These are phyloP conservation scores for Lactarius tabidus DNA, from an alignment of 768 basidiomycete species.

Conservation along the genomic window DNA sequence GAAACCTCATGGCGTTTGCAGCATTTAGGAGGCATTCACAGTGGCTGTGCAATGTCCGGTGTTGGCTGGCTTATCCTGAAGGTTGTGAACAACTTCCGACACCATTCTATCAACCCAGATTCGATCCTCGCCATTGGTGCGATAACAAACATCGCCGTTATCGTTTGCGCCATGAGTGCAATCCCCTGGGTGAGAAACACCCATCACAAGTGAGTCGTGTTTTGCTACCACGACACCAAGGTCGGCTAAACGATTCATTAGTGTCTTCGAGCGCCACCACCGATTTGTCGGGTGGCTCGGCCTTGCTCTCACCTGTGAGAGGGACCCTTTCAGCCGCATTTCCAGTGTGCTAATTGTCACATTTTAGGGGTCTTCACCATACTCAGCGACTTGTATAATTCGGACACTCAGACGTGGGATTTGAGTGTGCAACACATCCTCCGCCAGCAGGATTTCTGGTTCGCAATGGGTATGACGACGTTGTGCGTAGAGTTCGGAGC, in stretches of 20 bases:
- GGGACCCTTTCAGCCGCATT: neutral
- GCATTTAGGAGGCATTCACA: constrained; percentile 44
- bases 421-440: constrained; percentile 33
- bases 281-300: constrained; percentile 43
- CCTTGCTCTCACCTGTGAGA: constrained; percentile 28
- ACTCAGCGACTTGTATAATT: constrained; percentile 39
- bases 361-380: constrained; percentile 42
- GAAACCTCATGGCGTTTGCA: constrained; percentile 26
- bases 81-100: constrained; percentile 36
- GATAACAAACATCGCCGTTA: constrained; percentile 38
- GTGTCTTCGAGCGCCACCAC: constrained; percentile 42
- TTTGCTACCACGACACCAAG: neutral
- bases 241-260: constrained; percentile 27
- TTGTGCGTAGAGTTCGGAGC: constrained; percentile 32
- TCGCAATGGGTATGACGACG: constrained; percentile 38
- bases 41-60: constrained; percentile 40
- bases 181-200: constrained; percentile 44
- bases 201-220: constrained; percentile 40
- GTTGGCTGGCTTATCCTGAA: constrained; percentile 38
- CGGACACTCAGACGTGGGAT: constrained; percentile 36
- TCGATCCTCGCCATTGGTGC: constrained; percentile 39
- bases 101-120: constrained; percentile 35
- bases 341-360: constrained; percentile 19
- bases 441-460: constrained; percentile 44
- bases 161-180: constrained; percentile 36